Conservation (phyloP, 2,329 filamentous ascomycete species). For the Colletotrichum sp. region DNA sequence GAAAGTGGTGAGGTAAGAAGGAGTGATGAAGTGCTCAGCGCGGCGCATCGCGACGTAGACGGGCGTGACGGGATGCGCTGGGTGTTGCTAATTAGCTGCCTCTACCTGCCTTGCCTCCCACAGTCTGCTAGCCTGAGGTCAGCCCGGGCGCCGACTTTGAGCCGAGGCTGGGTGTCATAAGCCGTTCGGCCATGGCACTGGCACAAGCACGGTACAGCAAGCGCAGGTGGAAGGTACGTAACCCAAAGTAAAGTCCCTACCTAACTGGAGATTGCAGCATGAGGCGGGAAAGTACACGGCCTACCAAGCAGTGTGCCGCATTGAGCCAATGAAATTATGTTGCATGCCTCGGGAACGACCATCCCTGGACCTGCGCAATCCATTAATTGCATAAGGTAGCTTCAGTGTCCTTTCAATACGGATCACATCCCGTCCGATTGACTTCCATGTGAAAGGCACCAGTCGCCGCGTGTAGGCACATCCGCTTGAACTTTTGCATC, state of each 20-base stretch:
- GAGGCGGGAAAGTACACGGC: background rate
- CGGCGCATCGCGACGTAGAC: slow-evolving; percentile 11
- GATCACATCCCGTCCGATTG: background rate
- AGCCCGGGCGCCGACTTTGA: background rate
- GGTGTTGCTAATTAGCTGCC: background rate
- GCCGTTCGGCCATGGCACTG: background rate
- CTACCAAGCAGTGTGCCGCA: background rate
- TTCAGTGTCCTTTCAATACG: background rate
- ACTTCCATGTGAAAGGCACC: background rate
- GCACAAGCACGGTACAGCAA: background rate
- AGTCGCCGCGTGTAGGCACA: background rate
- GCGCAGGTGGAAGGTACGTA: background rate
- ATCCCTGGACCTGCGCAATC: background rate
- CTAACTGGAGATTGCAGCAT: background rate
- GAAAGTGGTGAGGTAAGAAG: background rate
- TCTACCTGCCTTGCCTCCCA: background rate
- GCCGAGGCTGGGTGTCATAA: slow-evolving; percentile 8
- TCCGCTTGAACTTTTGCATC: background rate
- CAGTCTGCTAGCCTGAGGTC: background rate
- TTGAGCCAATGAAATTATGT: slow-evolving; percentile 16
- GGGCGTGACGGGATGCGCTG: background rate
- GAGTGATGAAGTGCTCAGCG: background rate
- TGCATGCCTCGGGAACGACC: background rate
- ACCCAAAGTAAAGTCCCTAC: background rate
- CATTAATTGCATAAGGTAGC: background rate